These are phyloP conservation scores for Trypanosoma conorhini DNA, from an alignment of 208 protist species.

Conservation along the genomic window DNA sequence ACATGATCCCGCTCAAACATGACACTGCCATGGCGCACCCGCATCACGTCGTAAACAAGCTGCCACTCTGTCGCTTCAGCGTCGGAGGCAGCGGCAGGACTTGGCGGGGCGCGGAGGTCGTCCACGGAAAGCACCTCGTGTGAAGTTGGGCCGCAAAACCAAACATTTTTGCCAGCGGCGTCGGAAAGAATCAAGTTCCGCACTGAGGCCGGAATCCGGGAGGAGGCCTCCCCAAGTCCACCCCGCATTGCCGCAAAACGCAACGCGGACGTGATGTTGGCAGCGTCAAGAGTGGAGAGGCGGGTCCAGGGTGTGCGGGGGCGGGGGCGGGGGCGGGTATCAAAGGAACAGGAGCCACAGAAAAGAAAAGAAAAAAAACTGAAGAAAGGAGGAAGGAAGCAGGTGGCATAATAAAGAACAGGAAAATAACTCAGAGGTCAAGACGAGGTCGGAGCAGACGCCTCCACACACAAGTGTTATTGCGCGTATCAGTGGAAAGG, in stretches of 20 bases:
- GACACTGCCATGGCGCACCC: constrained; percentile 34
- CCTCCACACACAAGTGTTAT: not conserved
- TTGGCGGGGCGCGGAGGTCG: not conserved
- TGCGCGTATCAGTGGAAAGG: not conserved
- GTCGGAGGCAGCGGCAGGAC: not conserved
- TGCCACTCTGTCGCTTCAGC: not conserved
- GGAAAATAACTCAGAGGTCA: not conserved
- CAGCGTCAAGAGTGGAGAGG: not conserved
- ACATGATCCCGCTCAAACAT: constrained; percentile 62
- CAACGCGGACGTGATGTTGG: not conserved
- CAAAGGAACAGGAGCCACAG: not conserved
- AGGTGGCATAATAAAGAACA: not conserved
- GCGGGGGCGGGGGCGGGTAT: not conserved
- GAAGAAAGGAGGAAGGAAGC: not conserved
- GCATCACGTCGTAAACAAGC: constrained; percentile 83
- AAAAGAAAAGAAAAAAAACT: not conserved
- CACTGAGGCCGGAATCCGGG: constrained; percentile 10
- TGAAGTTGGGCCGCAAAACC: constrained; percentile 2
- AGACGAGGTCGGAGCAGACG: not conserved
- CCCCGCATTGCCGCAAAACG: not conserved
- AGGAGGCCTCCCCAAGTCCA: not conserved
- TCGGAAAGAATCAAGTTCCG: constrained; percentile 25
- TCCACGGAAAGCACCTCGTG: constrained; percentile 12
- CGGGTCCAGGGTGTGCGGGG: not conserved
- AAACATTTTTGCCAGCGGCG: constrained; percentile 6